A percentile compares a stretch with the other conserved stretches of the same genome.
Evolutionary conservation across 73 alveolate genomes (phyloP).

Genomic region (Paramecium sonneborni): DNA sequence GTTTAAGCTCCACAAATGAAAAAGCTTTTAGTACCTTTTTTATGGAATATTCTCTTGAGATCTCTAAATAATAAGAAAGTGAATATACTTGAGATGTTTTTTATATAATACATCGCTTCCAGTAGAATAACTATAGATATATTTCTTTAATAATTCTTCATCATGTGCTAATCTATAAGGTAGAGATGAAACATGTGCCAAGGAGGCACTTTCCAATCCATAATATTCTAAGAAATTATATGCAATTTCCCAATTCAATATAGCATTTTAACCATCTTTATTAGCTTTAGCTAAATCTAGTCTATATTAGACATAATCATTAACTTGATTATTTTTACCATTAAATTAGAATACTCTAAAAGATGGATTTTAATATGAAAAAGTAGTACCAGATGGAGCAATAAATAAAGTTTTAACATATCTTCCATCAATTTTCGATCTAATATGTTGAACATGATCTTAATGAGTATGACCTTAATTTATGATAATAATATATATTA

Average conservation of each 20-base stretch:
- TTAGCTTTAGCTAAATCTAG: conserved; percentile 74
- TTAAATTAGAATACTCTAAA: conserved; percentile 83
- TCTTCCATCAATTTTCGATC: conserved; percentile 72
- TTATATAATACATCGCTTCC: conserved; percentile 32
- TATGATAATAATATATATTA: not conserved
- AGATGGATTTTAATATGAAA: conserved; percentile 82
- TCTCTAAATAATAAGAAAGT: not conserved
- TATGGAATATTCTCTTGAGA: not conserved
- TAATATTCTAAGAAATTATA: conserved; percentile 31
- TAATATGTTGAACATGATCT: conserved; percentile 77
- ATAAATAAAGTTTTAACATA: conserved; percentile 75
- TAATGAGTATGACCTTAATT: conserved; percentile 81
- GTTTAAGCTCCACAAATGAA: conserved; percentile 11
- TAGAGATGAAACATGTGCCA: not conserved
- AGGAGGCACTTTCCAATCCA: not conserved
- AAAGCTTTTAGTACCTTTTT: not conserved
- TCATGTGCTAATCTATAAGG: conserved; percentile 31
- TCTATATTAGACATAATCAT: conserved; percentile 84
- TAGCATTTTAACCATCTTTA: not conserved
- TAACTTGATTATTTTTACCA: conserved; percentile 69
- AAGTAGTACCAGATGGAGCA: conserved; percentile 84
- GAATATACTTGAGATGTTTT: not conserved
- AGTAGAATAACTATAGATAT: conserved; percentile 43
- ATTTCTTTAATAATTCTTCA: conserved; percentile 3
- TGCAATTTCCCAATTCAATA: conserved; percentile 55